Base-by-base conservation (phyloP, 169 alveolate genomes). In the Toxoplasma gondii region DNA sequence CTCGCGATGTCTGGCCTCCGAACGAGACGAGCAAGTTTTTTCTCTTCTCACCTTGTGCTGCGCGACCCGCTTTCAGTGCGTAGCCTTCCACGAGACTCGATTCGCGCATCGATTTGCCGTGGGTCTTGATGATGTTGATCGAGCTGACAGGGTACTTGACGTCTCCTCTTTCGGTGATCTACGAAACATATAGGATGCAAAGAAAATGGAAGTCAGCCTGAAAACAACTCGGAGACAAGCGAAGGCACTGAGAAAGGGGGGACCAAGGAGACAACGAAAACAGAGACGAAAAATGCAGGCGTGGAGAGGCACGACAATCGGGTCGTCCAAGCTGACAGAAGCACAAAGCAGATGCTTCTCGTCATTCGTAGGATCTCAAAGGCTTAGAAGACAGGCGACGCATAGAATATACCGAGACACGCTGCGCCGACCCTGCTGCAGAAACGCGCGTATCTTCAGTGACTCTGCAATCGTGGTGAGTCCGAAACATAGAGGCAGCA, bases 101-200 rank as follows among this genome's bases (percentile, higher is more conserved):
- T 96, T 99, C 99, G 45, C 96, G 95, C 27, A 98, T 95, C 94
- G 99, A 96, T 96, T 98, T 97, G 19, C 99, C 99, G 96, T 99
- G 99, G 4, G 98, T 97, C 96, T 98, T 99, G 70, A 99, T 94
- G 58, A 99, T 97, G 96, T 98, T 98, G 64, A 99, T 97, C 84
- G 99, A 97, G 74, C 98, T 97, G 58, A 99, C 99, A 4, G 99
- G 99, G 95, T 98, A 99, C 96, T 98, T 98, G 54, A 97, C 96
- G 96, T 97, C 98, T 54, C 99, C 99, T 54, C 96, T 88, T 41
- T 94, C 97, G 91, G 94, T 97, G 74, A 92, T 93, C 95, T 94
- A 43, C 83, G 24, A n/a, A 86, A 19, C 9, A 88, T 9, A 86
- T 16, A 5, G 78, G 41, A 43, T 9, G 78, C 27, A 86, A 27